phyloP scores from a whole-genome alignment of 2,329 filamentous ascomycete genomes.

The Pseudofabraea citricarpa region DNA sequence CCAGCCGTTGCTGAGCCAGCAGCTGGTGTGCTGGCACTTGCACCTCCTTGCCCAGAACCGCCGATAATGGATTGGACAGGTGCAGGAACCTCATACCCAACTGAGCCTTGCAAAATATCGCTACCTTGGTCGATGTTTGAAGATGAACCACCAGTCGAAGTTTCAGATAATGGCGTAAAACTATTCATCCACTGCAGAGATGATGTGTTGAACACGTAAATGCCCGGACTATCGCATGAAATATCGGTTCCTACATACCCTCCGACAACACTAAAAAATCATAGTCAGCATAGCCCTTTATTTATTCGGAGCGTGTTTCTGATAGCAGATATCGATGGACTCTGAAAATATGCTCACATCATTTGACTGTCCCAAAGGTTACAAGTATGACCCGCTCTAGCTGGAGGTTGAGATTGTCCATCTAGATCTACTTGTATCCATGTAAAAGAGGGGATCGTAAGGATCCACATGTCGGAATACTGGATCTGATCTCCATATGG shows the following conservation, averaged over 20 bases:
- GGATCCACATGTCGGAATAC: slow-evolving; percentile 71
- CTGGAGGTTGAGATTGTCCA: slow-evolving; percentile 50
- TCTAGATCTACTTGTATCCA: slow-evolving; percentile 62
- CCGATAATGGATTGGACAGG: slow-evolving; percentile 58
- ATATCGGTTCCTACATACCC: slow-evolving; percentile 60
- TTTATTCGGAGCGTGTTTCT: too few species aligned
- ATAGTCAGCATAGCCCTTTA: too few species aligned
- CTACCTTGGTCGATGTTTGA: slow-evolving; percentile 8
- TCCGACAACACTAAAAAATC: slow-evolving; percentile 61
- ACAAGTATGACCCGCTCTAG: slow-evolving; percentile 64
- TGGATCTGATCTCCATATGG: slow-evolving; percentile 52
- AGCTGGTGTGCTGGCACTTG: slow-evolving; percentile 61
- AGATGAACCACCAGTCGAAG: slow-evolving; percentile 31
- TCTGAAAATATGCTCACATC: too few species aligned
- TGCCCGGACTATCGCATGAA: slow-evolving; percentile 61
- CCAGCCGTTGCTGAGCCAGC: slow-evolving; percentile 59
- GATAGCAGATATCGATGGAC: too few species aligned
- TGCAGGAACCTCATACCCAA: slow-evolving; percentile 62
- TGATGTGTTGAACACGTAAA: slow-evolving; percentile 70
- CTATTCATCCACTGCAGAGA: slow-evolving; percentile 56
- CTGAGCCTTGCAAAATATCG: slow-evolving; percentile 50
- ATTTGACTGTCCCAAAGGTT: slow-evolving; percentile 67
- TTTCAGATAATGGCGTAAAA: slow-evolving; percentile 53
- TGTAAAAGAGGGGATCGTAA: slow-evolving; percentile 67
- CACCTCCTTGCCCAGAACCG: slow-evolving; percentile 54